A percentile compares a stretch with the other conserved stretches of the same genome.
These are phyloP conservation scores for Aspergillus campestris DNA, from an alignment of 495 filamentous ascomycete genomes.

Conservation along the genomic window DNA sequence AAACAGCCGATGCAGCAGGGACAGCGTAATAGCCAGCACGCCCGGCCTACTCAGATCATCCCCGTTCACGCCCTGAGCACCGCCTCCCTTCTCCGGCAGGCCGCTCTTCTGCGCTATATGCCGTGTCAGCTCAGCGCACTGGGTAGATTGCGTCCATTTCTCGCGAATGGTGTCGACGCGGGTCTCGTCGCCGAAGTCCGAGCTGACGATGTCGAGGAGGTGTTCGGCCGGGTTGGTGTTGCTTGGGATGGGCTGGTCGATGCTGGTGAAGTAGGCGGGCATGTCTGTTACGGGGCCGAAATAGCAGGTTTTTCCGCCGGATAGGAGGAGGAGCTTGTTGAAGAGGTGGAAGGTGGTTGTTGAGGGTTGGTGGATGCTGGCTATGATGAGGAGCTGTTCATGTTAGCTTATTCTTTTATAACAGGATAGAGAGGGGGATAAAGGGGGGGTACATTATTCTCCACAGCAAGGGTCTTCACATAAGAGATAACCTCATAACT, in stretches of 20 bases:
- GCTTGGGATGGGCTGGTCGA: constrained; percentile 51
- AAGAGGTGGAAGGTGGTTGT: constrained; percentile 69
- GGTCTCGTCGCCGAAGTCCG: constrained; percentile 49
- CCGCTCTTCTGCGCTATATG: constrained; percentile 6
- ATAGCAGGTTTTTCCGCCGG: constrained; percentile 58
- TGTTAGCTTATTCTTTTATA: not conserved
- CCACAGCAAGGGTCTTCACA: constrained; percentile 51
- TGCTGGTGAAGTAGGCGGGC: constrained; percentile 46
- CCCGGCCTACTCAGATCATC: constrained; percentile 23
- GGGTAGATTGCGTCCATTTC: constrained; percentile 21
- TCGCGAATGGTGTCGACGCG: constrained; percentile 22
- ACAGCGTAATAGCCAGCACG: constrained; percentile 25
- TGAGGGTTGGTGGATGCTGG: constrained; percentile 75
- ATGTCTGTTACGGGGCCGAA: constrained; percentile 50
- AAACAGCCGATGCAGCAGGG: constrained; percentile 61
- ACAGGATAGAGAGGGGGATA: not conserved
- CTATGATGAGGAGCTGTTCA: constrained; percentile 57
- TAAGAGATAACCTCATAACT: constrained; percentile 61
- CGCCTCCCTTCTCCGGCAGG: constrained; percentile 9
- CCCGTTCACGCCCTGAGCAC: not conserved
- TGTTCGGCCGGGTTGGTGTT: constrained; percentile 73
- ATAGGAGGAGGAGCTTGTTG: constrained; percentile 68
- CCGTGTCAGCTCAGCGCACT: constrained; percentile 4
- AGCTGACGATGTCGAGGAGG: constrained; percentile 65
- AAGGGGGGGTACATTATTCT: constrained; percentile 50